Conservation (phyloP, 2,329 filamentous ascomycete genomes). For the Fonsecaea pugnacius region DNA sequence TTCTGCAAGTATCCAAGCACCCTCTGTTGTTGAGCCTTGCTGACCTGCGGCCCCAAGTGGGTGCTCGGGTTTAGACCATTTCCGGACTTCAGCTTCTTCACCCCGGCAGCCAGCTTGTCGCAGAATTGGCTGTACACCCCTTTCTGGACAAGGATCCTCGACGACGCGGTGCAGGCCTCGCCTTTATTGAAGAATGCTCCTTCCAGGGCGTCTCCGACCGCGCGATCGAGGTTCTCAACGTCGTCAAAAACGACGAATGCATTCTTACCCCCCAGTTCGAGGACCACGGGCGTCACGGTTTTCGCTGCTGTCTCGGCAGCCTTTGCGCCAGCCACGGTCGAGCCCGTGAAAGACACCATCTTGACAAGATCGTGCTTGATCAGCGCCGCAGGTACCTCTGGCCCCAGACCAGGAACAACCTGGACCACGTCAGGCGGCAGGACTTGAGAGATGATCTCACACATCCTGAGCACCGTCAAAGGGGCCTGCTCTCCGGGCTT, state of each 20-base stretch:
- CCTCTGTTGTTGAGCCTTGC: conserved; percentile 30
- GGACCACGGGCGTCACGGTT: conserved; percentile 74
- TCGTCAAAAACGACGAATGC: conserved; percentile 78
- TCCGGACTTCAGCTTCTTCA: conserved; percentile 26
- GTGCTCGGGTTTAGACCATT: conserved; percentile 24
- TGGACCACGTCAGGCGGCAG: conserved; percentile 42
- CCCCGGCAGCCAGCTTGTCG: conserved; percentile 22
- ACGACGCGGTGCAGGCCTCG: conserved; percentile 32
- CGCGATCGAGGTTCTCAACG: conserved; percentile 69
- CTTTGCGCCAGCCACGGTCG: conserved; percentile 70
- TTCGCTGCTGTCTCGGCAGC: conserved; percentile 71
- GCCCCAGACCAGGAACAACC: conserved; percentile 65
- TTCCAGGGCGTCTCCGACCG: conserved; percentile 53
- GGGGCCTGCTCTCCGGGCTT: conserved; percentile 45
- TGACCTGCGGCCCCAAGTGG: conserved; percentile 32
- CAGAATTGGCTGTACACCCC: conserved; percentile 30
- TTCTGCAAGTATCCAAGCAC: conserved; percentile 46
- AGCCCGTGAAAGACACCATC: conserved; percentile 81
- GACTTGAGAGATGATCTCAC: conserved; percentile 41
- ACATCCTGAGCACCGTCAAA: conserved; percentile 40
- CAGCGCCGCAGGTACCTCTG: conserved; percentile 49
- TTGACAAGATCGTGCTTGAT: conserved; percentile 65
- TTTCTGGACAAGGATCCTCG: conserved; percentile 30
- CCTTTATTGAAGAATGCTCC: conserved; percentile 35
- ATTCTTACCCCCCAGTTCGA: conserved; percentile 84